A percentile compares a stretch with the other conserved stretches of the same genome.
Evolutionary conservation across 179 eudicot genomes (phyloP).

Genomic region (Silene noctiflora): DNA sequence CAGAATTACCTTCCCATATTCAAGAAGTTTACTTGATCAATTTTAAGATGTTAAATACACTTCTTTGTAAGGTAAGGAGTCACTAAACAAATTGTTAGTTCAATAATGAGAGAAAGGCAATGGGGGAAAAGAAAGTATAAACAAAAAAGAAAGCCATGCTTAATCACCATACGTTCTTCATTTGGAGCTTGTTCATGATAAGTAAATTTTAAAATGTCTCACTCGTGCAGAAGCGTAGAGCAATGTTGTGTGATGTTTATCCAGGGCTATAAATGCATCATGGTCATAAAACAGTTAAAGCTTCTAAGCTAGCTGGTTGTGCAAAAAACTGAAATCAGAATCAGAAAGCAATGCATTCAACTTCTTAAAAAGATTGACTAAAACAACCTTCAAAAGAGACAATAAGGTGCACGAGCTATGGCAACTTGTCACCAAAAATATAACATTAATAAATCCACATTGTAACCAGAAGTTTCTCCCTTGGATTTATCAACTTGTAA

Average conservation of each 20-base stretch:
- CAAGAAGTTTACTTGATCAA: background rate
- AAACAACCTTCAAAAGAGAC: background rate
- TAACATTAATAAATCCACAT: background rate
- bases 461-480: conserved; percentile 6
- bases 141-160: background rate
- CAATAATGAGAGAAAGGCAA: too few species aligned
- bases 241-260: background rate
- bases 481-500: conserved; percentile 12
- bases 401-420: conserved; percentile 13
- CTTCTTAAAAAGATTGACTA: background rate
- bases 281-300: background rate
- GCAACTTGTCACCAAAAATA: background rate
- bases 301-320: background rate
- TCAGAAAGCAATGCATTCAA: background rate
- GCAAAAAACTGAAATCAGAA: background rate
- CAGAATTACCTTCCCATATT: background rate
- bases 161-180: background rate
- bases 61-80: background rate
- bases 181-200: background rate
- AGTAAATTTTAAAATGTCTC: background rate
- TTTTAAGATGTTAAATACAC: background rate
- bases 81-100: background rate
- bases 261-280: background rate
- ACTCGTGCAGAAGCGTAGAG: background rate
- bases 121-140: too few species aligned